Evolutionary conservation across 768 basidiomycete species (phyloP).

Genomic region (Serendipita sp.): DNA sequence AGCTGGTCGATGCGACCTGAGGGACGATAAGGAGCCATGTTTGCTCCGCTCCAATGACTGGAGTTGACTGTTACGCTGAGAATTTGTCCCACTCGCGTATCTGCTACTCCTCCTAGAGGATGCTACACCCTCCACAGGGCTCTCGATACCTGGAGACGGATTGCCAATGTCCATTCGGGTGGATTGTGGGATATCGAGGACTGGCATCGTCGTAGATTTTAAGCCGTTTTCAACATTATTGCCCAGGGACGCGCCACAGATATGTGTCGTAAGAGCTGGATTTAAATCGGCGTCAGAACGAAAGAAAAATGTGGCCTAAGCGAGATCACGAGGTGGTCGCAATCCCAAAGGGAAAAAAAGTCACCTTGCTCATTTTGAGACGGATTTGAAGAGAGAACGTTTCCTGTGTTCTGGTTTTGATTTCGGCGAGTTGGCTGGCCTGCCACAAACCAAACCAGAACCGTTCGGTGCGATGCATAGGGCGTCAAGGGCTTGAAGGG

Average conservation of each 20-base stretch:
- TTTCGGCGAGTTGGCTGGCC: not conserved
- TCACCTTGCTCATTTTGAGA: not conserved
- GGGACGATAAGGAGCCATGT: not conserved
- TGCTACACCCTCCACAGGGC: not conserved
- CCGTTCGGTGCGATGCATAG: not conserved
- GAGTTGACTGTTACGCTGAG: not conserved
- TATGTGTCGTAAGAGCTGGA: too few relatives aligned
- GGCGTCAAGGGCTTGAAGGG: not conserved
- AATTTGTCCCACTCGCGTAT: not conserved
- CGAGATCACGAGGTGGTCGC: not conserved
- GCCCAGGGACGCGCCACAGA: not conserved
- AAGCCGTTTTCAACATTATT: not conserved
- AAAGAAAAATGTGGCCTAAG: too few relatives aligned
- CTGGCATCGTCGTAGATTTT: not conserved
- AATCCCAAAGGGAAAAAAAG: not conserved
- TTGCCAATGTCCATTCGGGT: not conserved
- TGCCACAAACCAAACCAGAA: not conserved
- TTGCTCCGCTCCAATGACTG: not conserved
- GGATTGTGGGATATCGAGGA: not conserved
- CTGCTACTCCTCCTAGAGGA: not conserved
- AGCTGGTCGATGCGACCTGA: not conserved
- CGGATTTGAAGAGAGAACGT: too few relatives aligned
- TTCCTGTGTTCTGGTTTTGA: too few relatives aligned
- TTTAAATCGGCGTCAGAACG: too few relatives aligned
- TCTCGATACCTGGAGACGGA: not conserved